Evolutionary conservation across 2,329 filamentous ascomycete species (phyloP).

Genomic region (Trichoderma oligosporum): DNA sequence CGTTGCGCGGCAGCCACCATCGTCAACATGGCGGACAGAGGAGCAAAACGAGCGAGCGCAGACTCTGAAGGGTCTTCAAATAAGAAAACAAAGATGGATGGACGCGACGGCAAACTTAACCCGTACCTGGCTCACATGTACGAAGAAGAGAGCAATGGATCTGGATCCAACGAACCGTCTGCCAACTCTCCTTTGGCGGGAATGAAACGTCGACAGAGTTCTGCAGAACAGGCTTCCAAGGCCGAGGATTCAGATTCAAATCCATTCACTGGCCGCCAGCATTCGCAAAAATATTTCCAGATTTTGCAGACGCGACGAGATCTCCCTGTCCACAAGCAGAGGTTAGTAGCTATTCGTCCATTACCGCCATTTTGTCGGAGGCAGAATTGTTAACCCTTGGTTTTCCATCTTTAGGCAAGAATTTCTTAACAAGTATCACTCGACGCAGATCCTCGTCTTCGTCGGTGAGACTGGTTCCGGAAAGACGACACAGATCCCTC

Average conservation of each 20-base stretch:
- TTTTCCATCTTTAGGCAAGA: conserved; percentile 62
- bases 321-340: conserved; percentile 87
- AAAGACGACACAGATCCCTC: conserved; percentile 98
- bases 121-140: conserved; percentile 92
- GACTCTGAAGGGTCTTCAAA: conserved; percentile 41
- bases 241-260: conserved; percentile 80
- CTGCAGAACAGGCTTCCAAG: conserved; percentile 65
- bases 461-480: conserved; percentile 99
- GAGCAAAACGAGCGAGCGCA: conserved; percentile 44
- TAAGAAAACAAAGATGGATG: conserved; percentile 44
- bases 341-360: conserved; percentile 47
- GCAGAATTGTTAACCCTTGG: neutral
- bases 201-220: conserved; percentile 77
- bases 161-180: conserved; percentile 27
- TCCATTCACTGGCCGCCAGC: conserved; percentile 73
- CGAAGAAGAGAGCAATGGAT: conserved; percentile 40
- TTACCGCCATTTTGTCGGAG: neutral
- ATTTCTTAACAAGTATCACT: conserved; percentile 89
- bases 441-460: conserved; percentile 93
- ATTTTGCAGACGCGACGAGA: conserved; percentile 82
- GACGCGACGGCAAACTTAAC: conserved; percentile 52
- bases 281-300: conserved; percentile 82
- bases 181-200: conserved; percentile 53
- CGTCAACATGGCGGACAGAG: conserved; percentile 39
- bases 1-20: conserved; percentile 20